Evolutionary conservation across 345 rosid genomes (phyloP), one percentile per base, ranked within the genome.

Genomic region (Eutrema yunnanense): DNA sequence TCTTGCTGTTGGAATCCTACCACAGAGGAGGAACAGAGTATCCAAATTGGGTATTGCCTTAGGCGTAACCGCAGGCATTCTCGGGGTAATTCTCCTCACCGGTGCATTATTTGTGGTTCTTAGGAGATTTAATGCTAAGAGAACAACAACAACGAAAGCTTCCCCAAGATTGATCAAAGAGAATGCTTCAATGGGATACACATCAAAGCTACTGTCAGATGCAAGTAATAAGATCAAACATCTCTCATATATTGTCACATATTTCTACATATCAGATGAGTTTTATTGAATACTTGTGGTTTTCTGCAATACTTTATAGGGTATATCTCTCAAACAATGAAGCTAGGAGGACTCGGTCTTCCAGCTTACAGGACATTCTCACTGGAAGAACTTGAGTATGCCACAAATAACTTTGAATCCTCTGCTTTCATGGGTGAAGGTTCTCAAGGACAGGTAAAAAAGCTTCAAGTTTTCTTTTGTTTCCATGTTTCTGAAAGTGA

Each of bases 361-460:
- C 91, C 98, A 19, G 81, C 98, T 64, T 95, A 90, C 65, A 82
- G 94, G 16, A 84, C 87, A 22, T 95, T 92, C 82, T 88, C 98
- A 38, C 22, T 95, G 64, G 96, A 89, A 78, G 99, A 95, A 82
- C 78, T 92, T 5, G 97, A 86, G 79, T 82, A 80, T 78, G 98
- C 98, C 6, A 92, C 99, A 44, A 83, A 81, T 66, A 88, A 88
- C 82, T 95, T 90, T n/a, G 85, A 88, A 64, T 80, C 94, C 40
- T 83, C 92, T 67, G 85, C 92, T 81, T 95, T 92, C 74, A 95
- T 95, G 84, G 98, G 97, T 52, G 92, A 92, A 87, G 93, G 92
- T 26, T 95, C 96, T 82, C 86, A 83, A 61, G 99, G 99, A 29
- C 96, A 88, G 94, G 97, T 87, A 82, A 11, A 65, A 75, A 65